These are phyloP conservation scores for Umbelopsis isabellina DNA, from an alignment of 192 early-diverging fungal genomes.

Conservation along the genomic window DNA sequence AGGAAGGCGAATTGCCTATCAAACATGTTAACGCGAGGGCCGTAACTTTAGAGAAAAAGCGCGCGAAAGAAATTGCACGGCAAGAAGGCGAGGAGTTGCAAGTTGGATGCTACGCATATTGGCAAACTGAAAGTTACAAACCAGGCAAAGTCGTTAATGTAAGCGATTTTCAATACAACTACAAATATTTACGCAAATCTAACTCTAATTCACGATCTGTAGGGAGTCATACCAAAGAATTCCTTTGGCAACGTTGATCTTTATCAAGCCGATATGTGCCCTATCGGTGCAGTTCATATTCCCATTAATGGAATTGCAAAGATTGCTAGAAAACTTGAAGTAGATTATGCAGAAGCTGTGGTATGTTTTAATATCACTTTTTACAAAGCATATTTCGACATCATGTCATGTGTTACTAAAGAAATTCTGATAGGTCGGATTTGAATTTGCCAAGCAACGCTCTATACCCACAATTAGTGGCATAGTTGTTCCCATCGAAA, in stretches of 20 bases:
- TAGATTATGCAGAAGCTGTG: conserved; percentile 85
- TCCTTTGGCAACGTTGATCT: conserved; percentile 85
- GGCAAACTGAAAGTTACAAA: conserved; percentile 80
- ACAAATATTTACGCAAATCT: not conserved
- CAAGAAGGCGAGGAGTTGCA: conserved; percentile 33
- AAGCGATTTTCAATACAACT: conserved; percentile 15
- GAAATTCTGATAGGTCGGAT: conserved; percentile 57
- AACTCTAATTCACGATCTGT: not conserved
- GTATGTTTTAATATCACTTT: conserved; percentile 34
- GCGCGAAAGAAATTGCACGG: conserved; percentile 40
- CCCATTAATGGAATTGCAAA: conserved; percentile 57
- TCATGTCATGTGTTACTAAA: conserved; percentile 15
- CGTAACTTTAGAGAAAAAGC: conserved; percentile 48
- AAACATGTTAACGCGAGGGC: conserved; percentile 50
- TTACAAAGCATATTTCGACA: too few relatives aligned
- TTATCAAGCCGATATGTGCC: conserved; percentile 84
- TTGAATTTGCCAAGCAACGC: conserved; percentile 65
- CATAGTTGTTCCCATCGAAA: conserved; percentile 68
- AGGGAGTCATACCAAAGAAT: conserved; percentile 85
- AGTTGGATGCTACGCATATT: conserved; percentile 75
- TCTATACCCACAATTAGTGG: conserved; percentile 68
- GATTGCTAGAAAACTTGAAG: conserved; percentile 73
- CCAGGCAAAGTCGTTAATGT: conserved; percentile 67
- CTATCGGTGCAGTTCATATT: conserved; percentile 76
- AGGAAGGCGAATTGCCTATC: conserved; percentile 39